Conservation (phyloP, 805 yeast species). For the Ogataea haglerorum region DNA sequence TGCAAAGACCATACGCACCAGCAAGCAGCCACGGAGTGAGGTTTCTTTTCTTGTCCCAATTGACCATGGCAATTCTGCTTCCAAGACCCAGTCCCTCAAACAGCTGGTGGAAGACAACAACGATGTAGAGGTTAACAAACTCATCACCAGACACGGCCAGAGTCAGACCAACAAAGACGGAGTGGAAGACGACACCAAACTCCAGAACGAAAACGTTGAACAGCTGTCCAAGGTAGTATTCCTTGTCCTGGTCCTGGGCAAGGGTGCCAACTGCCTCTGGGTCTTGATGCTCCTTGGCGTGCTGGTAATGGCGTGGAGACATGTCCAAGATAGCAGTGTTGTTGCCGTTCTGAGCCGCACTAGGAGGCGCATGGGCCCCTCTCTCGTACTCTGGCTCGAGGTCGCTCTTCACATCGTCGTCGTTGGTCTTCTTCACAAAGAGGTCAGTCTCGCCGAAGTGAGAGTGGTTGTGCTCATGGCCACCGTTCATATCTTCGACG, state of each 20-base stretch:
- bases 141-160: slow-evolving; percentile 77
- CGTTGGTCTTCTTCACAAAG: slow-evolving; percentile 14
- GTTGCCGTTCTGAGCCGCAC: neutral
- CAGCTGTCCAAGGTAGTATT: slow-evolving; percentile 51
- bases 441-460: slow-evolving; percentile 48
- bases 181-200: slow-evolving; percentile 80
- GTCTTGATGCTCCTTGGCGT: slow-evolving; percentile 42
- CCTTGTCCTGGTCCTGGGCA: slow-evolving; percentile 27
- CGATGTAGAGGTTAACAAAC: slow-evolving; percentile 67
- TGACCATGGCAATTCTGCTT: slow-evolving; percentile 60
- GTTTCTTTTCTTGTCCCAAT: slow-evolving; percentile 41
- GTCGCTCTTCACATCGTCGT: slow-evolving; percentile 8
- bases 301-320: slow-evolving; percentile 37
- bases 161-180: slow-evolving; percentile 76
- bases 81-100: slow-evolving; percentile 88
- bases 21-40: slow-evolving; percentile 59
- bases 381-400: slow-evolving; percentile 1
- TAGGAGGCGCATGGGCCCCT: slow-evolving; percentile 1
- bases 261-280: slow-evolving; percentile 41
- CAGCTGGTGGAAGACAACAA: slow-evolving; percentile 69
- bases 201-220: slow-evolving; percentile 59
- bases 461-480: slow-evolving; percentile 43
- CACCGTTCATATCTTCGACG: slow-evolving; percentile 15
- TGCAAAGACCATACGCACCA: slow-evolving; percentile 49
- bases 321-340: slow-evolving; percentile 3